Base-by-base conservation (phyloP, 1,139 yeast genomes). In the Blastobotrys indianensis region DNA sequence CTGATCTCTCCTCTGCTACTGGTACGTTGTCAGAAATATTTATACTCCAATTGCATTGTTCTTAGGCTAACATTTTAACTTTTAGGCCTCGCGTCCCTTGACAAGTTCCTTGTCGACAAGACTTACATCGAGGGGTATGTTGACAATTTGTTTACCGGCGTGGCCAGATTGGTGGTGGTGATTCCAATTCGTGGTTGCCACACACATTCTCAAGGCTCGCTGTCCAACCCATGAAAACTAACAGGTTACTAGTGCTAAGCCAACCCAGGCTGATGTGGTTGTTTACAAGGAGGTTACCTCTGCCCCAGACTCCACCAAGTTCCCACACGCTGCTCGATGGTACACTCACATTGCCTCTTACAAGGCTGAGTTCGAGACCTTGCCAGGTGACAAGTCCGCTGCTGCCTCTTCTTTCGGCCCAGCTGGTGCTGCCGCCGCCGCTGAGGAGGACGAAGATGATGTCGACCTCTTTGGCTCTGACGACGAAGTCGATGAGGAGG, bases 251-350 rank as follows among this genome's bases (percentile, higher is more conserved):
- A 37, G 32, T 48, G 59, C 52, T 45, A 39, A 49, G 50, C 60
- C 96, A 60, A 76, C 97, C 62, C 96, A 87, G 76, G 97, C 96
- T 68, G 97, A 92, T 69, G 98, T 86, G 58, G 72, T 88, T 60
- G 90, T 80, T 51, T 70, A 80, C 94, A 81, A 86, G 79, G 92
- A 96, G 72, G 90, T 92, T 82, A 95, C 86, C 75, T 44, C 65
- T 50, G 63, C 61, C 46, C 71, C 73, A 49, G 68, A 66, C 44
- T 66, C 67, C 39, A 72, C 77, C 66, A 78, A 86, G 73, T 90
- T 73, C 85, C 96, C 97, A 72, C 82, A 85, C 73, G 87, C 88
- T 68, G 74, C 95, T 69, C 88, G 97, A 80, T 92, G 97, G 97
- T 87, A 84, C 80, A 85, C 85, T 83, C 97, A 88, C 87, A 82